phyloP scores from a whole-genome alignment of 345 rosid species.

The Boechera retrofracta region DNA sequence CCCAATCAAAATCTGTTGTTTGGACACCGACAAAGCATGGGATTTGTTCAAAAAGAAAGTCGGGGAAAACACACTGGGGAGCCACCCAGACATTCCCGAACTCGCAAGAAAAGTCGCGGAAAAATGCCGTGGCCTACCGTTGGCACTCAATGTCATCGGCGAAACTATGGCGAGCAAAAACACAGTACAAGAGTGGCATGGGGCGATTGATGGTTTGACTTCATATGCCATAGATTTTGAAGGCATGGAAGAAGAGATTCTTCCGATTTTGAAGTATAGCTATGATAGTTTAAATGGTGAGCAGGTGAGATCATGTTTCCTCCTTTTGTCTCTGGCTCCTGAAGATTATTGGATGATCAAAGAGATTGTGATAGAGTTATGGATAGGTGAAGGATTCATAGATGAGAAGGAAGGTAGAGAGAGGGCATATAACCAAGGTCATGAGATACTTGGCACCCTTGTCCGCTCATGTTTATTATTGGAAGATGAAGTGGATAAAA shows the following conservation, averaged over 20 bases:
- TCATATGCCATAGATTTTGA: neutral
- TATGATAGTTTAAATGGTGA: neutral
- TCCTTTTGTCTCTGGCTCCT: too few species aligned
- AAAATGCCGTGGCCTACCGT: conserved; percentile 8
- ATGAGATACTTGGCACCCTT: neutral
- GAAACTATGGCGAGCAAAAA: conserved; percentile 5
- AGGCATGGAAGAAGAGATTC: neutral
- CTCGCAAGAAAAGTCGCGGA: neutral
- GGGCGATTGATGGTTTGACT: neutral
- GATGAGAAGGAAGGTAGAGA: neutral
- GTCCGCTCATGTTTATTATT: too few species aligned
- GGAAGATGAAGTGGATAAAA: too few species aligned
- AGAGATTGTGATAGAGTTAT: neutral
- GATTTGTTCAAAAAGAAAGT: too few species aligned
- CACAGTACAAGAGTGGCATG: neutral
- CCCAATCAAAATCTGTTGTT: too few species aligned
- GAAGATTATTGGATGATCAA: too few species aligned
- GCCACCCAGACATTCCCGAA: too few species aligned
- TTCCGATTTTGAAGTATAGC: conserved; percentile 4
- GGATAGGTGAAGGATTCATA: neutral
- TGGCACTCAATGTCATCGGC: neutral
- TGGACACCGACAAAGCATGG: too few species aligned
- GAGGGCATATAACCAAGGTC: neutral
- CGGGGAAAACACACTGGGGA: too few species aligned
- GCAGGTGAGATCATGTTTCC: too few species aligned